A percentile compares a stretch with the other conserved stretches of the same genome.
Conservation (phyloP, 768 basidiomycete genomes). For the Saitozyma sp. region DNA sequence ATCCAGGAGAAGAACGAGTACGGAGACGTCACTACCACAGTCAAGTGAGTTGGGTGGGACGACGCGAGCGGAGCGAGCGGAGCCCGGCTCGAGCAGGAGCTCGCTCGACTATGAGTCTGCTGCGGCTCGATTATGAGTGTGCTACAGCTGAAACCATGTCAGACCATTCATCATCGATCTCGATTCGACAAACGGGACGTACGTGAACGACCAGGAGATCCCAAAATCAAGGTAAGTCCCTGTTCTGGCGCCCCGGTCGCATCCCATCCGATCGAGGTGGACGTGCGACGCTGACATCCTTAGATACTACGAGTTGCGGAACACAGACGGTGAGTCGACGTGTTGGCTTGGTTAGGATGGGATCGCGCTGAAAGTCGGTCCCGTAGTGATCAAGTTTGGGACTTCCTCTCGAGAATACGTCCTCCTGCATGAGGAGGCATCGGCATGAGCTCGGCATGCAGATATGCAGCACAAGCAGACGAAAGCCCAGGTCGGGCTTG, state of each 20-base stretch:
- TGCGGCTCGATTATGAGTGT: not conserved
- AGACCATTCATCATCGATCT: slow-evolving; percentile 97
- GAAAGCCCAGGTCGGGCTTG: too few relatives aligned
- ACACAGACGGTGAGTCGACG: slow-evolving; percentile 39
- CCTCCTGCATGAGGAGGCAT: slow-evolving; percentile 48
- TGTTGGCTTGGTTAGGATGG: not conserved
- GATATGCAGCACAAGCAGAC: too few relatives aligned
- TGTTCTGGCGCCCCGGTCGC: not conserved
- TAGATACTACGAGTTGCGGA: slow-evolving; percentile 45
- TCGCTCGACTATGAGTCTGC: too few relatives aligned
- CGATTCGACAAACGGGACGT: slow-evolving; percentile 95
- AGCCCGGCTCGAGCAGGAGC: too few relatives aligned
- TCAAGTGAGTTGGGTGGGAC: slow-evolving; percentile 66
- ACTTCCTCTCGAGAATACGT: slow-evolving; percentile 55
- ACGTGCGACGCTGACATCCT: not conserved
- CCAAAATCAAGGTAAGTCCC: slow-evolving; percentile 73
- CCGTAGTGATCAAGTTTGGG: slow-evolving; percentile 55
- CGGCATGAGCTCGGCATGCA: slow-evolving; percentile 11
- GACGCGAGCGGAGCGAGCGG: not conserved
- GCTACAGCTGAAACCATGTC: slow-evolving; percentile 4
- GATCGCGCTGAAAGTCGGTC: not conserved
- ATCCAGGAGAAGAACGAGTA: slow-evolving; percentile 84
- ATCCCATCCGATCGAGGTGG: not conserved
- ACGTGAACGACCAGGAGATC: slow-evolving; percentile 81
- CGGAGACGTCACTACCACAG: slow-evolving; percentile 69